A percentile compares a stretch with the other conserved stretches of the same genome.
phyloP scores from a whole-genome alignment of 192 early-diverging fungal species.

The Fimicolochytrium jonesii region DNA sequence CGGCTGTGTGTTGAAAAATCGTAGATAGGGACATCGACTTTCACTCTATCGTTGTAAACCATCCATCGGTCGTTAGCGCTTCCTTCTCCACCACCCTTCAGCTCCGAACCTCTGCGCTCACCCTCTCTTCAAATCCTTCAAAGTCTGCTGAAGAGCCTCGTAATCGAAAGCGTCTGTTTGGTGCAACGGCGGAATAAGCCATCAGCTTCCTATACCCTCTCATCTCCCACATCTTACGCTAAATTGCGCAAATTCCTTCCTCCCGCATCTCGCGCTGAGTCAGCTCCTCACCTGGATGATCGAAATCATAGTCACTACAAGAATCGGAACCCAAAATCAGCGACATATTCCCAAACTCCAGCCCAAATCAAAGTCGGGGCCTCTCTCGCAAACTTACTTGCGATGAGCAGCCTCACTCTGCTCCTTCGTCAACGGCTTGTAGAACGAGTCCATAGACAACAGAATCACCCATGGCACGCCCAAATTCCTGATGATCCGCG shows the following conservation, averaged over 20 bases:
- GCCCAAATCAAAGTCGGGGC: too few species aligned
- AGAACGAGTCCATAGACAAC: constrained; percentile 95
- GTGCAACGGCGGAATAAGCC: too few species aligned
- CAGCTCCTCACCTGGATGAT: constrained; percentile 66
- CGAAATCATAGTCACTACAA: constrained; percentile 84
- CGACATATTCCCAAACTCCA: too few species aligned
- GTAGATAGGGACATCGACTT: constrained; percentile 83
- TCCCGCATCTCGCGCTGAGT: too few species aligned
- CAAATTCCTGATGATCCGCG: constrained; percentile 46
- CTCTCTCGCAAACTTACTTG: too few species aligned
- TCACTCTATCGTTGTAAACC: constrained; percentile 38
- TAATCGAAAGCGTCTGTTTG: constrained; percentile 86
- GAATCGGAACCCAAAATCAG: too few species aligned
- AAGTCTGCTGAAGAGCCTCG: constrained; percentile 61
- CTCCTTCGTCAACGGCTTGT: constrained; percentile 76
- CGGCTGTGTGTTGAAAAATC: constrained; percentile 85
- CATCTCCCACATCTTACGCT: too few species aligned
- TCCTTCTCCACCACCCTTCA: too few species aligned
- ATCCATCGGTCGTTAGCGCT: too few species aligned
- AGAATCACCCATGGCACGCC: constrained; percentile 54
- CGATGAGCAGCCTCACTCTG: constrained; percentile 57
- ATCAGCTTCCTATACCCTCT: too few species aligned
- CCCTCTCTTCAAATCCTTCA: constrained; percentile 66
- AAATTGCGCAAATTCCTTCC: too few species aligned
- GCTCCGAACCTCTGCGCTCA: too few species aligned